Conservation (phyloP, 495 filamentous ascomycete species). For the Ramalina intermedia region DNA sequence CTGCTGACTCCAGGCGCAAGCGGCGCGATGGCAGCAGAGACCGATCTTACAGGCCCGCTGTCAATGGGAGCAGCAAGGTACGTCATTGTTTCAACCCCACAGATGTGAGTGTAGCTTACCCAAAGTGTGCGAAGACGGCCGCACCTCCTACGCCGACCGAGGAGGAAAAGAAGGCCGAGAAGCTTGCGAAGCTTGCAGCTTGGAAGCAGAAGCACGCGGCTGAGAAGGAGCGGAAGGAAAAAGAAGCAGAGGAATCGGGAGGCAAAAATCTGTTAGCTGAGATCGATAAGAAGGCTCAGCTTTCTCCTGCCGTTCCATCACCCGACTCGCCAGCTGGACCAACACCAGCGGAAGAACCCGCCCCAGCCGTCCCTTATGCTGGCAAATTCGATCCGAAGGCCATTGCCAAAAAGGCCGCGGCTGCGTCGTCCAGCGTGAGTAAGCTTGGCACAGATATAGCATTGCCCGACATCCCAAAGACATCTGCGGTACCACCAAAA, state of each 20-base stretch:
- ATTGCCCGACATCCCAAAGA: constrained; percentile 40
- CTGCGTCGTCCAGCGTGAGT: constrained; percentile 25
- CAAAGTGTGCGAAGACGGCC: constrained; percentile 24
- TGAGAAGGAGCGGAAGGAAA: constrained; percentile 62
- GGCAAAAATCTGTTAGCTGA: constrained; percentile 55
- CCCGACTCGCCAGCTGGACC: constrained; percentile 43
- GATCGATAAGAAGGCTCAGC: constrained; percentile 57
- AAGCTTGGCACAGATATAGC: constrained; percentile 49
- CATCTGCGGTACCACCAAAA: constrained; percentile 34
- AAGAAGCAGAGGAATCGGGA: constrained; percentile 44
- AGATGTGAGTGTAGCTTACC: not conserved
- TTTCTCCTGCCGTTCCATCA: constrained; percentile 36
- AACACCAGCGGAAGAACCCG: constrained; percentile 21
- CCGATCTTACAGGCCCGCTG: constrained; percentile 29
- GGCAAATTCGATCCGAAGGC: constrained; percentile 86
- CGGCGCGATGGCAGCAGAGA: constrained; percentile 52
- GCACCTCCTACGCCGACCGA: constrained; percentile 48
- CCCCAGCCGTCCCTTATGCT: constrained; percentile 42
- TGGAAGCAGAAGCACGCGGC: constrained; percentile 84
- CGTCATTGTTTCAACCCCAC: constrained; percentile 12
- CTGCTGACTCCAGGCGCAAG: constrained; percentile 59
- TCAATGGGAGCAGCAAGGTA: constrained; percentile 42
- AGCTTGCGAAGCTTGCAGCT: constrained; percentile 70
- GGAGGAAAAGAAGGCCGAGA: constrained; percentile 71
- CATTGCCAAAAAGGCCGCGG: constrained; percentile 56